Evolutionary conservation across 2,329 filamentous ascomycete species (phyloP).

Genomic region (Hortaea werneckii): DNA sequence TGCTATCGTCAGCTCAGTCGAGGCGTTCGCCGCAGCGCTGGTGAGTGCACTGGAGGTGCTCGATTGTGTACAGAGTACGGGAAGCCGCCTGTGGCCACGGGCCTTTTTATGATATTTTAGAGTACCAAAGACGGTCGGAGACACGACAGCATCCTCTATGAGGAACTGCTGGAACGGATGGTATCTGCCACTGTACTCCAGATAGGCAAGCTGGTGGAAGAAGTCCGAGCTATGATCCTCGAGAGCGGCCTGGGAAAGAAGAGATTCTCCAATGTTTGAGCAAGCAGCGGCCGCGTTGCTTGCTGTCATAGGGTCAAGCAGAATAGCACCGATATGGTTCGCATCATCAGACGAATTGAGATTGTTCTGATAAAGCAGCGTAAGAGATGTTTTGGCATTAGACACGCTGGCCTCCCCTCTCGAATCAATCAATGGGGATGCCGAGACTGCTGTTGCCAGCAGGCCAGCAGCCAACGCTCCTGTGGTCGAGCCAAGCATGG

Average conservation of each 20-base stretch:
- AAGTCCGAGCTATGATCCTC: constrained; percentile 38
- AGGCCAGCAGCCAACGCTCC: not conserved
- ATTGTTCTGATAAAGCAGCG: constrained; percentile 46
- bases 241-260: constrained; percentile 34
- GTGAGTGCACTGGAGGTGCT: constrained; percentile 24
- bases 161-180: constrained; percentile 31
- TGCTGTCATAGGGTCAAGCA: constrained; percentile 35
- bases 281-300: constrained; percentile 35
- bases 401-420: constrained; percentile 2
- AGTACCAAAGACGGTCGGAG: constrained; percentile 21
- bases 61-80: constrained; percentile 44
- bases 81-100: constrained; percentile 27
- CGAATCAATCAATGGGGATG: not conserved
- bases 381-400: constrained; percentile 37
- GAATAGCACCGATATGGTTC: constrained; percentile 43
- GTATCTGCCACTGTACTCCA: constrained; percentile 32
- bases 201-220: constrained; percentile 35
- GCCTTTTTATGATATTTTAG: constrained; percentile 8
- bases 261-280: constrained; percentile 36
- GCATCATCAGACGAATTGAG: constrained; percentile 43
- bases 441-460: constrained; percentile 2
- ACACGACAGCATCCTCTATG: constrained; percentile 29
- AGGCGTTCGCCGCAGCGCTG: constrained; percentile 24
- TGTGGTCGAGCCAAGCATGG: not conserved
- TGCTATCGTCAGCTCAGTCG: constrained; percentile 31